Evolutionary conservation across 1,139 yeast genomes (phyloP), one percentile per base, ranked within the genome.

Genomic region (Petasospora fabianii): DNA sequence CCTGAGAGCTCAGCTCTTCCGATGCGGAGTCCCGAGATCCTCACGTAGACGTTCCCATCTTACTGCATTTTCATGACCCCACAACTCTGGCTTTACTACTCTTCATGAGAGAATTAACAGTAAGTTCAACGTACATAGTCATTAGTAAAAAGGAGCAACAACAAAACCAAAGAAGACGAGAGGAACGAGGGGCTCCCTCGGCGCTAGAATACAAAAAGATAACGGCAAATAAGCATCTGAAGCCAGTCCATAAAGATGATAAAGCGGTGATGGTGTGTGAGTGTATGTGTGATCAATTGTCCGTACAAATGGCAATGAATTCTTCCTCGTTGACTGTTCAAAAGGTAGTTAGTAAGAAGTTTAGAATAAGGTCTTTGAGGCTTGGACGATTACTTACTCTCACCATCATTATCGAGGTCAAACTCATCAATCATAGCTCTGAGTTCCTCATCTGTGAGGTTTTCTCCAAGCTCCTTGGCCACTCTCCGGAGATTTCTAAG

Each of bases 371-470:
- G n/a, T 10, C 30, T 12, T 8, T 6, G 30, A 31, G 15, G 69
- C 74, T 3, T 12, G 10, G 16, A 17, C 11, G 14, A 17, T 3
- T 5, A 39, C 42, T 35, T 26, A 39, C 42, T 88, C 52, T 85
- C 96, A 35, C 97, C 98, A 60, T 94, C 98, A 47, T 86, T 96
- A 60, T 94, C 97, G 43, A 92, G 66, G 63, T 94, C 99, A 58
- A 94, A 94, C 62, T 92, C 98, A 48, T 90, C 97, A 50, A 94
- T 92, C 98, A 94, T 92, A 11, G 97, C 97, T 50, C 84, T 75
- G 41, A 94, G 69, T 55, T 94, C 98, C 44, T 88, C 96, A 50
- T 92, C 98, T 9, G 87, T 83, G 44, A 94, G 68, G 54, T 84
- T 85, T 61, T 94, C 98, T 1, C 97, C 97, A 46, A 94, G 66